Conservation (phyloP, 805 yeast genomes). For the Torulaspora franciscae region DNA sequence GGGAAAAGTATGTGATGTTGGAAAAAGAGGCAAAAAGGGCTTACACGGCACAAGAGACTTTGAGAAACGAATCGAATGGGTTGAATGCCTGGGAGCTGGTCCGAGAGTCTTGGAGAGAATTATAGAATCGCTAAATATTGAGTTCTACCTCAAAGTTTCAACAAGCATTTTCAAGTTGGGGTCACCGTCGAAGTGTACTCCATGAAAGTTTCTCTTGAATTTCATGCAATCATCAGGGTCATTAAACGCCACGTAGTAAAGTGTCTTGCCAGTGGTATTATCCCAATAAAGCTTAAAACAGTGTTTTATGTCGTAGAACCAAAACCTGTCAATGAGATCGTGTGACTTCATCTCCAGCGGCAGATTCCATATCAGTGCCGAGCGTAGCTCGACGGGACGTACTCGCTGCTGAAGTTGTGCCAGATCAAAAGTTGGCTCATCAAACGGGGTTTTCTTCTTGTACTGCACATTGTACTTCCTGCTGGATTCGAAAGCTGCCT, state of each 20-base stretch:
- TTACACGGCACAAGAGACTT: constrained; percentile 22
- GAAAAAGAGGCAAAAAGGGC: constrained; percentile 39
- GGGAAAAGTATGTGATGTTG: constrained; percentile 81
- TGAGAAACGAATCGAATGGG: constrained; percentile 13
- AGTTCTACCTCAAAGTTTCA: constrained; percentile 15
- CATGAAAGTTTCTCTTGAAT: constrained; percentile 52
- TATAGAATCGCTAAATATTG: constrained; percentile 24
- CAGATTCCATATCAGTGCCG: constrained; percentile 31
- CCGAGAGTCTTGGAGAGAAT: constrained; percentile 63
- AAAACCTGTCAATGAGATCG: constrained; percentile 22
- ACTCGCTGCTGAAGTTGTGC: constrained; percentile 10
- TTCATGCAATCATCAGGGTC: constrained; percentile 43
- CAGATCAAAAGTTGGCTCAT: constrained; percentile 4
- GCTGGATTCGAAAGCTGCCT: constrained; percentile 23
- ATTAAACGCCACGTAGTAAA: constrained; percentile 39
- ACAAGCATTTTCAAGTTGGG: constrained; percentile 21
- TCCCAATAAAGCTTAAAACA: constrained; percentile 28
- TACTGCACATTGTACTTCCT: constrained; percentile 14
- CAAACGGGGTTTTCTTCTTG: neutral
- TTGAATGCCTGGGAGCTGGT: constrained; percentile 50
- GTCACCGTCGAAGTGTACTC: constrained; percentile 28
- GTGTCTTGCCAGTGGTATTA: constrained; percentile 15
- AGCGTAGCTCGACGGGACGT: constrained; percentile 19
- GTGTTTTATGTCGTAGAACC: constrained; percentile 33
- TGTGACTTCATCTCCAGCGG: constrained; percentile 21